Conservation (phyloP, 1,139 yeast species). For the Chernovozyma sophiae-reginae region DNA sequence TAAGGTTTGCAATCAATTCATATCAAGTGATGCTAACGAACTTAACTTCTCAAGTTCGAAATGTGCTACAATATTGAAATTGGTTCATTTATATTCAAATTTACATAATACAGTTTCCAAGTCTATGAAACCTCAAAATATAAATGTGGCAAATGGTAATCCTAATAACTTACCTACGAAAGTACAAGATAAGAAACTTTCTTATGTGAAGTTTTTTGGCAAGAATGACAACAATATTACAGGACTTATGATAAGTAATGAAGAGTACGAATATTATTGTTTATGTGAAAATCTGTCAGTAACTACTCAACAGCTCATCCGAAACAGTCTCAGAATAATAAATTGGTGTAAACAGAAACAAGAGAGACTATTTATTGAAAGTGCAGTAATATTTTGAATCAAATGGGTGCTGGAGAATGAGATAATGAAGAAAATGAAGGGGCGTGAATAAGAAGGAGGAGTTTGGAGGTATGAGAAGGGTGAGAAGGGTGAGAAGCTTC, state of each 20-base stretch:
- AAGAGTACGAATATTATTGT: conserved; percentile 37
- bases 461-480: too few species aligned
- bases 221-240: conserved; percentile 17
- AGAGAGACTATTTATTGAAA: conserved; percentile 31
- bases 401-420: too few species aligned
- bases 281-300: conserved; percentile 24
- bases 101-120: conserved; percentile 27
- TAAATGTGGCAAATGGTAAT: conserved; percentile 8
- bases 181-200: conserved; percentile 25
- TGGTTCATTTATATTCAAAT: conserved; percentile 29
- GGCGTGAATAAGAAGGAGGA: too few species aligned
- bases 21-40: conserved; percentile 26
- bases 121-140: conserved; percentile 10
- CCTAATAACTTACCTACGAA: conserved; percentile 4
- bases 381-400: conserved; percentile 14
- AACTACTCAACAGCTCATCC: conserved; percentile 29
- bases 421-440: too few species aligned
- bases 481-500: too few species aligned
- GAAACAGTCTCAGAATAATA: conserved; percentile 29
- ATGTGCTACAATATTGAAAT: conserved; percentile 18
- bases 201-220: conserved; percentile 29
- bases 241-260: conserved; percentile 39
- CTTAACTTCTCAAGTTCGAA: conserved; percentile 12
- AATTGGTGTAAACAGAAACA: conserved; percentile 39
- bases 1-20: conserved; percentile 42